A percentile compares a stretch with the other conserved stretches of the same genome.
phyloP scores from a whole-genome alignment of 371 early-diverging fungal genomes.

The Mycotypha africana region DNA sequence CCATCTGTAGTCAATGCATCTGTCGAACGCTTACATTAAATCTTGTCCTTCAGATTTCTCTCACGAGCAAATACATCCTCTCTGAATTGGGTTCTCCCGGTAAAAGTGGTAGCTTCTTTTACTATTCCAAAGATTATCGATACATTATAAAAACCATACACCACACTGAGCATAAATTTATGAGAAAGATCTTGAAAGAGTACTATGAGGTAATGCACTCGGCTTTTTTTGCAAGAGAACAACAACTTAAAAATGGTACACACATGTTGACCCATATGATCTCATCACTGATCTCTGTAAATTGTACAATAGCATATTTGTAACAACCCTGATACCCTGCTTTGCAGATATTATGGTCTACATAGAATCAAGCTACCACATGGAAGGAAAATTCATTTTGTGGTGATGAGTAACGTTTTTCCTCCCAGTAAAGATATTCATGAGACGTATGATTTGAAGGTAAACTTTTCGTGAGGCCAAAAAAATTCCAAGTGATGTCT shows the following conservation, averaged over 20 bases:
- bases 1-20: background rate
- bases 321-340: constrained; percentile 87
- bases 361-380: constrained; percentile 94
- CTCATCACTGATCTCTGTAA: too few relatives aligned
- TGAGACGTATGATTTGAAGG: constrained; percentile 89
- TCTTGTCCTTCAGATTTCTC: constrained; percentile 65
- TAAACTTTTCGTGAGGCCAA: too few relatives aligned
- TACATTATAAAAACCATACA: constrained; percentile 98
- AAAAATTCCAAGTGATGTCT: too few relatives aligned
- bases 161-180: constrained; percentile 88
- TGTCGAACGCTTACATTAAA: background rate
- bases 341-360: constrained; percentile 92
- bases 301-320: constrained; percentile 75
- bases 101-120: constrained; percentile 94
- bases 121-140: constrained; percentile 94
- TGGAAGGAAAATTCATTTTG: constrained; percentile 90
- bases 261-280: too few relatives aligned
- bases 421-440: constrained; percentile 95
- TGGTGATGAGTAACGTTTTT: constrained; percentile 95
- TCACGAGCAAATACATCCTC: constrained; percentile 94
- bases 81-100: constrained; percentile 93
- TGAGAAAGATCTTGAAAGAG: constrained; percentile 77
- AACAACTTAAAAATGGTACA: too few relatives aligned
- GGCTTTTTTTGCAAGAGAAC: too few relatives aligned
- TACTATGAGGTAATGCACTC: constrained; percentile 77